A percentile compares a stretch with the other conserved stretches of the same genome.
Conservation (phyloP, 345 rosid genomes). For the Angophora floribunda region DNA sequence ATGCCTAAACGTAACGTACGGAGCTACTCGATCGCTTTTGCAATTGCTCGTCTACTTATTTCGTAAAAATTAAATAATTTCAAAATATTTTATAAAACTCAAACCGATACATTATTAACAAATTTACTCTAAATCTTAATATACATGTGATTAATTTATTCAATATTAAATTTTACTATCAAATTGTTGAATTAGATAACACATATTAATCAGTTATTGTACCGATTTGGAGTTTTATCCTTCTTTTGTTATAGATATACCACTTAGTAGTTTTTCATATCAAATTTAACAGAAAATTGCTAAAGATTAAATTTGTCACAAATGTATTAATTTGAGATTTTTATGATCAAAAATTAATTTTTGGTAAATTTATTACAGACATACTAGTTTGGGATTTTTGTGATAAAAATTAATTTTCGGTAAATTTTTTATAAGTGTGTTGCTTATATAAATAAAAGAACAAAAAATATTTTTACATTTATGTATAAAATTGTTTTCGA, state of each 20-base stretch:
- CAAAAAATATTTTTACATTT: too few relatives aligned
- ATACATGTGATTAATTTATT: fast-evolving
- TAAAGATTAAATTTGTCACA: fast-evolving
- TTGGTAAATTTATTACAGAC: fast-evolving
- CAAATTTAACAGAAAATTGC: fast-evolving
- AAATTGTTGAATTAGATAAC: too few relatives aligned
- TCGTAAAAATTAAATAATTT: background rate
- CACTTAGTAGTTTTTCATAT: fast-evolving
- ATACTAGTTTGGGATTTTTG: fast-evolving
- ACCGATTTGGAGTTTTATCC: too few relatives aligned
- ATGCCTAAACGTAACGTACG: background rate
- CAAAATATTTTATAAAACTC: too few relatives aligned
- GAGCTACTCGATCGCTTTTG: background rate
- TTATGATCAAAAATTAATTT: too few relatives aligned
- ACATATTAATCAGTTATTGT: too few relatives aligned
- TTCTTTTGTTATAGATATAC: fast-evolving
- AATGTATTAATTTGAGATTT: fast-evolving
- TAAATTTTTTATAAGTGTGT: too few relatives aligned
- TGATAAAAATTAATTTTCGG: too few relatives aligned
- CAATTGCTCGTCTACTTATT: too few relatives aligned
- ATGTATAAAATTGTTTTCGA: too few relatives aligned
- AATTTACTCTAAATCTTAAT: fast-evolving
- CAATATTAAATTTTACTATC: too few relatives aligned
- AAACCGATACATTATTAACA: fast-evolving
- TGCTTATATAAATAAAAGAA: too few relatives aligned